Conservation (phyloP, 139 green algal species). For the Ettlia oleoabundans region DNA sequence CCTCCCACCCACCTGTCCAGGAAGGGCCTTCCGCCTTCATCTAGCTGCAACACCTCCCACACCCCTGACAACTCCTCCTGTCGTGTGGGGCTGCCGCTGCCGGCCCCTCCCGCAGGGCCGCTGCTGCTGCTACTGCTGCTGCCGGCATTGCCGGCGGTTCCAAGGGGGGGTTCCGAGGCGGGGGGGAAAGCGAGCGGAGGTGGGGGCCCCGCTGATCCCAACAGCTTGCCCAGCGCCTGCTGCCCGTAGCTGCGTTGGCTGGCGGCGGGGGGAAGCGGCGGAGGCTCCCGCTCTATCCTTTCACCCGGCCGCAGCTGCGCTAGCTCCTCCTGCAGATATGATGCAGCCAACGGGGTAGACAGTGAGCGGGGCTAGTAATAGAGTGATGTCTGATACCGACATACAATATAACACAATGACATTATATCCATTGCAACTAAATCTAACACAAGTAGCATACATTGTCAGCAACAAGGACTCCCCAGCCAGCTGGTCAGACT, state of each 20-base stretch:
- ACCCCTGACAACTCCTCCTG: slow-evolving; percentile 57
- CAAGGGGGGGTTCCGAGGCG: too few species aligned
- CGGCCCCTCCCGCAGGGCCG: too few species aligned
- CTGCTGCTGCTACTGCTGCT: background rate
- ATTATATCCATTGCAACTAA: too few species aligned
- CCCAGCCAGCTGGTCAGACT: too few species aligned
- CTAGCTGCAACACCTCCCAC: slow-evolving; percentile 69
- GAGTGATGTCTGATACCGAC: too few species aligned
- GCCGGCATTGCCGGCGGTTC: background rate
- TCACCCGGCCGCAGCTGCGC: slow-evolving; percentile 54
- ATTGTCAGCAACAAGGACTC: too few species aligned
- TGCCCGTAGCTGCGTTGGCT: slow-evolving; percentile 46
- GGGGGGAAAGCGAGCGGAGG: too few species aligned
- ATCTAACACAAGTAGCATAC: too few species aligned
- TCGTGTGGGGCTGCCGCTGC: background rate
- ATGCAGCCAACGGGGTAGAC: too few species aligned
- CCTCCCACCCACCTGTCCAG: slow-evolving; percentile 65
- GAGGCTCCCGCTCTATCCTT: slow-evolving; percentile 59
- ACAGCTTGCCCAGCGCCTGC: slow-evolving; percentile 49
- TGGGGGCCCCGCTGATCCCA: background rate
- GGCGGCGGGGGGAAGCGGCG: slow-evolving; percentile 29
- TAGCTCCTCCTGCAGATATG: slow-evolving; percentile 31
- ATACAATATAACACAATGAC: too few species aligned
- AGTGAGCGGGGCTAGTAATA: too few species aligned
- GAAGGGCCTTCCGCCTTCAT: slow-evolving; percentile 60